Evolutionary conservation across 805 yeast genomes (phyloP).

Genomic region (Nakazawaea siamensis): DNA sequence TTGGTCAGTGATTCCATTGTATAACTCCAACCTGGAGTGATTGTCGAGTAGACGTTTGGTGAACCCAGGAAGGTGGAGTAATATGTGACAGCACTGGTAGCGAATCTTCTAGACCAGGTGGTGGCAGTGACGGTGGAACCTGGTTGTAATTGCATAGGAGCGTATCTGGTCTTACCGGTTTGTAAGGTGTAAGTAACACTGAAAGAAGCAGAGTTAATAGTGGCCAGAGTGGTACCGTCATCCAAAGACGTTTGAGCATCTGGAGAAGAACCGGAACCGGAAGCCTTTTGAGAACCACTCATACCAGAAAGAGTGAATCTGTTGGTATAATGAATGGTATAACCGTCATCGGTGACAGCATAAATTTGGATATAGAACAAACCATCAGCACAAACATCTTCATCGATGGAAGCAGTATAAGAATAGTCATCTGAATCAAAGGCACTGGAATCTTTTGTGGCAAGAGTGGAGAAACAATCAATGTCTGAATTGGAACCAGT

Average conservation of each 20-base stretch:
- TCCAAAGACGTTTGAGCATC: slow-evolving; percentile 23
- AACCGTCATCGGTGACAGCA: slow-evolving; percentile 33
- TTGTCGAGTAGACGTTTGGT: slow-evolving; percentile 50
- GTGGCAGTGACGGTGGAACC: slow-evolving; percentile 58
- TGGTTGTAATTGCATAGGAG: slow-evolving; percentile 94
- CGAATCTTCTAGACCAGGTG: slow-evolving; percentile 55
- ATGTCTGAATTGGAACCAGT: slow-evolving; percentile 55
- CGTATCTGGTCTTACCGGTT: slow-evolving; percentile 71
- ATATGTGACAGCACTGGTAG: slow-evolving; percentile 61
- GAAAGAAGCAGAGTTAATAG: slow-evolving; percentile 44
- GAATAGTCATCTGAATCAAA: slow-evolving; percentile 15
- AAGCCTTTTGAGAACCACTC: slow-evolving; percentile 53
- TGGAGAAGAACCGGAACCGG: slow-evolving; percentile 42
- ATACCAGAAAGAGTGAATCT: slow-evolving; percentile 63
- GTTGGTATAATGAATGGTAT: slow-evolving; percentile 57
- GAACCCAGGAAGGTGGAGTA: slow-evolving; percentile 37
- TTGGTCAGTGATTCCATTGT: slow-evolving; percentile 55
- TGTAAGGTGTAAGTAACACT: slow-evolving; percentile 68
- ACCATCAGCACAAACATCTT: slow-evolving; percentile 52
- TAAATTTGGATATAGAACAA: slow-evolving; percentile 64
- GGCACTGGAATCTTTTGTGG: slow-evolving; percentile 15
- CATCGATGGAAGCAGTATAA: slow-evolving; percentile 35
- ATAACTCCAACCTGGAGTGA: slow-evolving; percentile 83
- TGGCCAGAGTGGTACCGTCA: slow-evolving; percentile 30
- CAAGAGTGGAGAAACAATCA: slow-evolving; percentile 27